Percentiles rank a stretch among this genome's conserved stretches.
These are phyloP conservation scores for Lobosporangium transversale DNA, from an alignment of 192 early-diverging fungal genomes.

Conservation along the genomic window DNA sequence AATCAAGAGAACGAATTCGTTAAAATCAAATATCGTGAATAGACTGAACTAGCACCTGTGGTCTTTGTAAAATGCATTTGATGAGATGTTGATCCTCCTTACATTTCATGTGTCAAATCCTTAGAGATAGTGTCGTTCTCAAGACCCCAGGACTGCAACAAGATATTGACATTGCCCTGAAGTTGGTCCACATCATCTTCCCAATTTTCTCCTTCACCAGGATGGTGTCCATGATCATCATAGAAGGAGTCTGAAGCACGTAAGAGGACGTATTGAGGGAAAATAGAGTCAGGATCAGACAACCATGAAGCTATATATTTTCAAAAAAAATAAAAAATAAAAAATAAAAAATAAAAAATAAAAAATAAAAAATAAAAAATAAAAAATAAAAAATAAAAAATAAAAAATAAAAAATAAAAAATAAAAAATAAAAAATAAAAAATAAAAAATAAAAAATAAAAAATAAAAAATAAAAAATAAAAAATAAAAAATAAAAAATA, in stretches of 20 bases:
- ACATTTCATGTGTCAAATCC: constrained; percentile 75
- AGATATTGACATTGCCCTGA: constrained; percentile 54
- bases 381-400: too few relatives aligned
- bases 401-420: too few relatives aligned
- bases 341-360: not conserved
- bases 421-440: too few relatives aligned
- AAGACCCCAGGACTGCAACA: constrained; percentile 59
- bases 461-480: too few relatives aligned
- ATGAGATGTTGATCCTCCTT: too few relatives aligned
- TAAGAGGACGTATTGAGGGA: constrained; percentile 71
- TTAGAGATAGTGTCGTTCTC: constrained; percentile 51
- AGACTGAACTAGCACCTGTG: too few relatives aligned
- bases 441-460: too few relatives aligned
- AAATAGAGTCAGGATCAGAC: constrained; percentile 61
- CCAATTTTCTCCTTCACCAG: constrained; percentile 65
- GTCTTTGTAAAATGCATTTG: too few relatives aligned
- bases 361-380: too few relatives aligned
- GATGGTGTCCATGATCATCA: constrained; percentile 64
- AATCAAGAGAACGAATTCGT: constrained; percentile 2
- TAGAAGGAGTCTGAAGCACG: constrained; percentile 75
- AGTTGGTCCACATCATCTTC: constrained; percentile 64
- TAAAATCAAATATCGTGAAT: not conserved
- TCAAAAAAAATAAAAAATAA: not conserved
- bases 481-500: too few relatives aligned
- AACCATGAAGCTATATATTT: constrained; percentile 56